Evolutionary conservation across 495 filamentous ascomycete genomes (phyloP).

Genomic region (Lophiotrema nucula): DNA sequence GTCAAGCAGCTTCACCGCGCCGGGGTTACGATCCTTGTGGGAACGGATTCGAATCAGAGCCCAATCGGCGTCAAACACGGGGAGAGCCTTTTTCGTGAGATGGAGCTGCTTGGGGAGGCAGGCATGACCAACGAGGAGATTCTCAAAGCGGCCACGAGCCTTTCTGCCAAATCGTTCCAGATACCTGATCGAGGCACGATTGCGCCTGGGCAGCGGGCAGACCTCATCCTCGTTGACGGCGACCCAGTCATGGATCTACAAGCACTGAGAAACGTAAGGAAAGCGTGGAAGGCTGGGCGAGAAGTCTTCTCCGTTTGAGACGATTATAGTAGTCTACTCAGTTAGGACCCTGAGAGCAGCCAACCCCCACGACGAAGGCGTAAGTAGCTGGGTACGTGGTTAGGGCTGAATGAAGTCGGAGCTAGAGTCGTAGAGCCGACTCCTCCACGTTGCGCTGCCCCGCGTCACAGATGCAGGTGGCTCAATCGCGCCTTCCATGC

Average conservation of each 20-base stretch:
- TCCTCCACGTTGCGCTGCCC: no score
- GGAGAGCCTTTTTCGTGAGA: constrained; percentile 33
- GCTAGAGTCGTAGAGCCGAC: no score
- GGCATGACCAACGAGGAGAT: constrained; percentile 39
- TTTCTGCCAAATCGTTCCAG: constrained; percentile 41
- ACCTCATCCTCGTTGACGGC: constrained; percentile 44
- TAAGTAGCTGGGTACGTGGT: no score
- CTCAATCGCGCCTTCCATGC: no score
- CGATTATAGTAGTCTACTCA: no score
- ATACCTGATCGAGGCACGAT: constrained; percentile 43
- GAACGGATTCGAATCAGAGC: constrained; percentile 40
- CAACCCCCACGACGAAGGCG: no score
- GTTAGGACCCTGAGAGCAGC: no score
- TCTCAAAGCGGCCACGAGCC: constrained; percentile 35
- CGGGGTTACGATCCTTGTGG: constrained; percentile 40
- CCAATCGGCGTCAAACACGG: constrained; percentile 31
- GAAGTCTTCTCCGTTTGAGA: background rate
- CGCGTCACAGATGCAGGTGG: no score
- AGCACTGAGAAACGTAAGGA: constrained; percentile 3
- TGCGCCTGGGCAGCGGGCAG: constrained; percentile 41
- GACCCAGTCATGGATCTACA: constrained; percentile 44
- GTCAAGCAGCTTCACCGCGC: constrained; percentile 35
- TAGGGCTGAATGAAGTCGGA: no score
- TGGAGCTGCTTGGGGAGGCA: constrained; percentile 34
- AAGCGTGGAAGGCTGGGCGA: constrained; percentile 8